Base-by-base conservation (phyloP, 257 asterid species). In the Solanum pinnatisectum region DNA sequence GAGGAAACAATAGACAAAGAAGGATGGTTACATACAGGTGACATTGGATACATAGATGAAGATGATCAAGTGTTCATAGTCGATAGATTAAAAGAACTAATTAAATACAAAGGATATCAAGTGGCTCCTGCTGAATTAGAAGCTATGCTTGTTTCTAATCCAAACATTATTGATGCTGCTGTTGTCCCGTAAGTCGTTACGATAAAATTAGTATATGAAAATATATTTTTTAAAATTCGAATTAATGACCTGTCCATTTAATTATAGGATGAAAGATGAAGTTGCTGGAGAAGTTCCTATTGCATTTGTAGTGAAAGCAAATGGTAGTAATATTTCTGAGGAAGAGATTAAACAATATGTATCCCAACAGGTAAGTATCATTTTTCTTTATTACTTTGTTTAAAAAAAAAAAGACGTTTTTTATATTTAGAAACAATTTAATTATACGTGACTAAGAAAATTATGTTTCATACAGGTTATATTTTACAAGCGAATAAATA, bases 1-100 rank as follows among this genome's bases (percentile, higher is more conserved):
- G 84, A 89, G 37, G 78, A 71, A 27, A 89, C 89, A 40, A 90
- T 92, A 52, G 94, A 92, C 87, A 76, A 87, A 78, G 89, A 89
- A 4, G 94, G 94, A 20, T 92, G 93, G 93, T 87, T 92, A 84
- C 93, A 92, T 30, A 90, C 92, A 0, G 94, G 94, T 56, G 94
- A 92, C 77, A 76, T 92, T 7, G 94, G 93, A 8, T 92, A 87
- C 42, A 67, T 92, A 13, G 94, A 92, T 35, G 89, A 89, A 1
- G 89, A 91, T 33, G 91, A 90, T 71, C 91, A 90, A 84, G 74
- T 92, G 8, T 92, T 85, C 42, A 90, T 92, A 5, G 90, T 91
- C 6, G 94, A 92, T 59, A 87, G 94, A 14, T 33, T 92, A 44
- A 92, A 92, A 15, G 94, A 91, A 44, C 27, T 92, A 18, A 92